phyloP scores from a whole-genome alignment of 768 basidiomycete species.

The Termitomyces sp. region DNA sequence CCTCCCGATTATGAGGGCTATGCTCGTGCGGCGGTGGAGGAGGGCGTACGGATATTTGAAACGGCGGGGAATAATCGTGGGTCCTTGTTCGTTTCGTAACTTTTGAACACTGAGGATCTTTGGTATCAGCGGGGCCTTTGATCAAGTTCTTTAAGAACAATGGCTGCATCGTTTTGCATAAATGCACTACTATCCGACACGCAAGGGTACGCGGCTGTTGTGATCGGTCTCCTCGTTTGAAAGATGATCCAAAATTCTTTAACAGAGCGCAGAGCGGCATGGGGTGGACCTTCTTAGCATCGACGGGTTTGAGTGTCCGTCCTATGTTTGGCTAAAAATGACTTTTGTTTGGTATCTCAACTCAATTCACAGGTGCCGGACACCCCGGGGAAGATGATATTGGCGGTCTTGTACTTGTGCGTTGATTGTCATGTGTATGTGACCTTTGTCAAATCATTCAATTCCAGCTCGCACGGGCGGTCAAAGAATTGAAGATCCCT shows the following conservation, averaged over 20 bases:
- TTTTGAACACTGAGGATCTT: background rate
- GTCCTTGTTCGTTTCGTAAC: slow-evolving; percentile 18
- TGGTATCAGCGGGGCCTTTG: slow-evolving; percentile 63
- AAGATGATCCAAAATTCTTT: background rate
- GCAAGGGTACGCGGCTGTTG: slow-evolving; percentile 50
- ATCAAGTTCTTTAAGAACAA: slow-evolving; percentile 81
- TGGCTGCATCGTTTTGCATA: slow-evolving; percentile 79
- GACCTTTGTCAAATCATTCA: background rate
- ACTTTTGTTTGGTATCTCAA: background rate
- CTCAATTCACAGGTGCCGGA: slow-evolving; percentile 65
- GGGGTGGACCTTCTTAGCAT: slow-evolving; percentile 89
- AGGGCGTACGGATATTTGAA: slow-evolving; percentile 86
- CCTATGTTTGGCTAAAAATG: background rate
- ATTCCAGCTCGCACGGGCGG: slow-evolving; percentile 75
- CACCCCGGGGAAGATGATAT: slow-evolving; percentile 96
- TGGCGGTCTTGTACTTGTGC: slow-evolving; percentile 76
- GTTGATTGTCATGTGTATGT: background rate
- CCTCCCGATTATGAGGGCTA: slow-evolving; percentile 89
- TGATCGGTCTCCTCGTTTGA: background rate
- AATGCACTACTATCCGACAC: slow-evolving; percentile 83
- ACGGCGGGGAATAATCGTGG: slow-evolving; percentile 89
- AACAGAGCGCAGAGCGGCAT: slow-evolving; percentile 51
- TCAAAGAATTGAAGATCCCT: slow-evolving; percentile 75
- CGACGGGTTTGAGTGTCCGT: slow-evolving; percentile 83
- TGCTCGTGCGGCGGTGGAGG: slow-evolving; percentile 75